Evolutionary conservation across 768 basidiomycete species (phyloP).

Genomic region (Boletus rubroflammeus): DNA sequence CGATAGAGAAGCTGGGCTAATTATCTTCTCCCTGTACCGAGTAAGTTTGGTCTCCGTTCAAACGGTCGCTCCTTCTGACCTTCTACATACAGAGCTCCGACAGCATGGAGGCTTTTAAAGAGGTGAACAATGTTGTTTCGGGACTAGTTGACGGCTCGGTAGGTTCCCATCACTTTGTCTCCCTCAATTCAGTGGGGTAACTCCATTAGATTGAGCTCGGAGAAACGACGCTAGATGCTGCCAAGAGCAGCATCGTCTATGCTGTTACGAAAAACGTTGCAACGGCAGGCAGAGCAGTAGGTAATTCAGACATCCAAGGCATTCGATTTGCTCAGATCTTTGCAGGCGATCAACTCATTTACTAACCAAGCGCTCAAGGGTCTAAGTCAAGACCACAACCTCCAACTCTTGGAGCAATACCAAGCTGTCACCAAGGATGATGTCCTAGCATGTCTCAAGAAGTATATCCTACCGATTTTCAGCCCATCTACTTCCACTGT

Average conservation of each 20-base stretch:
- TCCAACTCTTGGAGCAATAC: slow-evolving; percentile 73
- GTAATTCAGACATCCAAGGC: slow-evolving; percentile 22
- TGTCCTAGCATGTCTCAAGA: slow-evolving; percentile 62
- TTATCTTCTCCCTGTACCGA: slow-evolving; percentile 76
- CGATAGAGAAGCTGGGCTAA: slow-evolving; percentile 74
- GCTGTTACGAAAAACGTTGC: slow-evolving; percentile 76
- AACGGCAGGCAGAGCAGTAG: slow-evolving; percentile 82
- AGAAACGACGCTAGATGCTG: slow-evolving; percentile 78
- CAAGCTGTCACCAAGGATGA: slow-evolving; percentile 79
- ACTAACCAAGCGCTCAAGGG: slow-evolving; percentile 89
- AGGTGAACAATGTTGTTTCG: slow-evolving; percentile 72
- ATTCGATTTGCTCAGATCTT: slow-evolving; percentile 6
- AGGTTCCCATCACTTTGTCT: slow-evolving; percentile 19
- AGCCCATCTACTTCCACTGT: slow-evolving; percentile 70
- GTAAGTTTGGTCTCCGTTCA: slow-evolving; percentile 38
- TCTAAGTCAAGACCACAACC: slow-evolving; percentile 68
- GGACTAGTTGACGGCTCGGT: slow-evolving; percentile 84
- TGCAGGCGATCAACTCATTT: slow-evolving; percentile 78
- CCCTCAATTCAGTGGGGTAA: neutral
- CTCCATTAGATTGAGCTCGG: slow-evolving; percentile 68
- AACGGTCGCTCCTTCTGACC: neutral
- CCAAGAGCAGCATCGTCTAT: slow-evolving; percentile 90
- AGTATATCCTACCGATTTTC: slow-evolving; percentile 85
- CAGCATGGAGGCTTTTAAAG: slow-evolving; percentile 72
- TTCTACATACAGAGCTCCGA: slow-evolving; percentile 64